phyloP scores from a whole-genome alignment of 805 yeast genomes.

The Yarrowia sp. region DNA sequence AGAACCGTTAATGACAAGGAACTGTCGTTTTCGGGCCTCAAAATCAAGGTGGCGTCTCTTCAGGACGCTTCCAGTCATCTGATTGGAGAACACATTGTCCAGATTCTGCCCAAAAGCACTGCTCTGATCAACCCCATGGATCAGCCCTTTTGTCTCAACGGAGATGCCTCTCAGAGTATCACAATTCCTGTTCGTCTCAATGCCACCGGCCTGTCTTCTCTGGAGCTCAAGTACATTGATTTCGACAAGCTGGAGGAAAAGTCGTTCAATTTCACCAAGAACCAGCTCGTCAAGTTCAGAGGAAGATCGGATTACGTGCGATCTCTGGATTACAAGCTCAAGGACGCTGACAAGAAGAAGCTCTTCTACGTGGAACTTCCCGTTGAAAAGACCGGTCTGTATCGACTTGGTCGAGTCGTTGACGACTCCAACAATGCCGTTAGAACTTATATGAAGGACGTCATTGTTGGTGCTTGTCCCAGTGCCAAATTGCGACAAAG shows the following conservation, averaged over 20 bases:
- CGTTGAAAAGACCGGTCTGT: conserved; percentile 73
- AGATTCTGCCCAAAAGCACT: conserved; percentile 89
- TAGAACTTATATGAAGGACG: conserved; percentile 64
- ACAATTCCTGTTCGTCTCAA: conserved; percentile 79
- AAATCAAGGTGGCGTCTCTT: conserved; percentile 48
- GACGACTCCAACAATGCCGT: conserved; percentile 68
- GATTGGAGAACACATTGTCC: conserved; percentile 84
- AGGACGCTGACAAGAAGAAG: conserved; percentile 38
- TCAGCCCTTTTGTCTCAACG: conserved; percentile 62
- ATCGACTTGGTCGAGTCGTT: conserved; percentile 68
- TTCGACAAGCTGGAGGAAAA: conserved; percentile 59
- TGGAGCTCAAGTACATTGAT: conserved; percentile 65
- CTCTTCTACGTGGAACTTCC: conserved; percentile 68
- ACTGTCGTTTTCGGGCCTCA: conserved; percentile 49
- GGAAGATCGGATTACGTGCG: conserved; percentile 41
- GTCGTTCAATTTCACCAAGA: conserved; percentile 61
- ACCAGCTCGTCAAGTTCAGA: conserved; percentile 57
- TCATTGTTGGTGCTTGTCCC: conserved; percentile 81
- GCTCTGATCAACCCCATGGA: conserved; percentile 81
- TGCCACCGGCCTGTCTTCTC: conserved; percentile 72
- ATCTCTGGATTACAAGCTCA: conserved; percentile 17
- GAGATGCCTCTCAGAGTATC: conserved; percentile 47
- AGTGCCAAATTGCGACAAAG: conserved; percentile 59
- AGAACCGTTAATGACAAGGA: conserved; percentile 47
- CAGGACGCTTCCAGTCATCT: conserved; percentile 62